phyloP scores from a whole-genome alignment of 73 alveolate species.

The Symbiodinium pilosum region DNA sequence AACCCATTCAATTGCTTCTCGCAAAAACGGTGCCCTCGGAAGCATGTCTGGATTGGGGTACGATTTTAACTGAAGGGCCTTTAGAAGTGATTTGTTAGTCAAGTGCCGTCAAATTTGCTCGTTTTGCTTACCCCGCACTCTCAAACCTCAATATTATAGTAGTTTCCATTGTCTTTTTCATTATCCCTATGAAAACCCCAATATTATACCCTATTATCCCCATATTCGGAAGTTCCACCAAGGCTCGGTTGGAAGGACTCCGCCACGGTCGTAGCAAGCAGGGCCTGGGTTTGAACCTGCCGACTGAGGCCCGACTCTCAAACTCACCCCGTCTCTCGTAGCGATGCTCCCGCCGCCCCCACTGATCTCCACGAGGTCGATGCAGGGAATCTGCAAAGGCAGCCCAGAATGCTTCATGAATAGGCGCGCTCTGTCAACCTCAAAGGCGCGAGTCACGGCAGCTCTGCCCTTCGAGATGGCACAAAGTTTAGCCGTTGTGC shows the following conservation, averaged over 20 bases:
- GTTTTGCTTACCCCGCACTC: too few species aligned
- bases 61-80: too few species aligned
- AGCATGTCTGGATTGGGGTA: too few species aligned
- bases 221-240: too few species aligned
- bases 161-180: too few species aligned
- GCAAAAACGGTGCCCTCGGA: too few species aligned
- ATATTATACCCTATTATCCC: too few species aligned
- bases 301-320: slow-evolving; percentile 74
- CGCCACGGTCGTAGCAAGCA: slow-evolving; percentile 86
- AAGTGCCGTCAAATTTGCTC: too few species aligned
- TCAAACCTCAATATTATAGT: too few species aligned
- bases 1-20: too few species aligned
- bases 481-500: slow-evolving; percentile 88
- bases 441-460: slow-evolving; percentile 52
- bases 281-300: slow-evolving; percentile 83
- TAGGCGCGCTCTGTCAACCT: slow-evolving; percentile 66
- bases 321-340: slow-evolving; percentile 16
- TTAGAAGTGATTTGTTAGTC: too few species aligned
- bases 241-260: slow-evolving; percentile 44
- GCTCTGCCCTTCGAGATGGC: slow-evolving; percentile 52
- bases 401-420: slow-evolving; percentile 88
- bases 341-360: slow-evolving; percentile 95
- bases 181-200: too few species aligned
- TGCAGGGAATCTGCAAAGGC: slow-evolving; percentile 76
- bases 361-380: slow-evolving; percentile 88